Evolutionary conservation across 2,329 filamentous ascomycete species (phyloP), one percentile per base, ranked within the genome.

Genomic region (Trichophyton mentagrophytes): DNA sequence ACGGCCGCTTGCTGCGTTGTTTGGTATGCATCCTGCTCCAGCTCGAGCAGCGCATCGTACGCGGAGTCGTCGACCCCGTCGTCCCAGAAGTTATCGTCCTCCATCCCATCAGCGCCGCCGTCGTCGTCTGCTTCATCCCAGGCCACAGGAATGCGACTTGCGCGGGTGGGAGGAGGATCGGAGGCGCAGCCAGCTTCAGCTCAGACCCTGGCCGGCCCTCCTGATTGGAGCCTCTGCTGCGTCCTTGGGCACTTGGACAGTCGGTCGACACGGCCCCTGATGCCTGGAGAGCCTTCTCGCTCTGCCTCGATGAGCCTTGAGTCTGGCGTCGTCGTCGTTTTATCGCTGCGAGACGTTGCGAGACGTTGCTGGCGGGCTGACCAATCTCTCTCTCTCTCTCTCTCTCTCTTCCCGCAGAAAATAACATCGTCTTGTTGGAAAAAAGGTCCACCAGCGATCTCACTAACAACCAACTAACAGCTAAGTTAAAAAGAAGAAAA

Each of bases 11-110:
- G 68, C 64, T 76, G 76, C 1, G 74, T 77, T n/a, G 75, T 74
- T 62, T 69, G 69, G 59, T 72, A 71, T n/a, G 76, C 77, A 67
- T 73, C 69, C 61, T 78, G 70, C 65, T 79, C 77, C 46, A 79
- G 69, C 65, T 76, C 70, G 62, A 74, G 69, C 57, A 77, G 67
- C 20, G 75, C 73, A 60, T 74, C 68, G 30, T 73, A 69, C 51
- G 76, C 73, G 59, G 79, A 69, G 61, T 72, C 72, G 62, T 77
- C 77, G 66, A 77, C 74, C 63, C 72, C 72, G 63, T 77, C 74
- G 65, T 78, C 76, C 61, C 75, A 78, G 69, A 78, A 77, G 66
- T 73, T 73, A 61, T 77, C 75, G 71, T 76, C 76, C 60, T 60
- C 60, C n/a, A 47, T 61, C 22, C 57, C 57, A 49, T 49, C 57